Evolutionary conservation across 2,329 filamentous ascomycete species (phyloP).

Genomic region (Sporothrix brunneoviolacea): DNA sequence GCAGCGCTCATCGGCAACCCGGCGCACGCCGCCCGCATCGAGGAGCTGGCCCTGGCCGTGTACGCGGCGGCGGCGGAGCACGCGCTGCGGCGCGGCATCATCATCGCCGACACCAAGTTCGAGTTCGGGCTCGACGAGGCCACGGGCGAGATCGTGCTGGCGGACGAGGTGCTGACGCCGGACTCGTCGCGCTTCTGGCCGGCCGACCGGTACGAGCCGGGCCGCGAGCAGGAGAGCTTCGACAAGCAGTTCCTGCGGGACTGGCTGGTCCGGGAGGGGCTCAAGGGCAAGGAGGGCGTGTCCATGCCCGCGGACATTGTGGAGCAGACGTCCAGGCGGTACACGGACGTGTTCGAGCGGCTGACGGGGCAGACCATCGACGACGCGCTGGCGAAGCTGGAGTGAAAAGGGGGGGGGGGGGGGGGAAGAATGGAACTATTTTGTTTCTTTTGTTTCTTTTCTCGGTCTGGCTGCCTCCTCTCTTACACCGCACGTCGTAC

Average conservation of each 20-base stretch:
- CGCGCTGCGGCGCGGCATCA: slow-evolving; percentile 59
- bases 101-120: slow-evolving; percentile 60
- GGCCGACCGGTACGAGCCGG: slow-evolving; percentile 62
- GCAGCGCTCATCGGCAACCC: slow-evolving; percentile 56
- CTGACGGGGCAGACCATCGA: slow-evolving; percentile 52
- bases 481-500: too few relatives aligned
- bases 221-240: slow-evolving; percentile 72
- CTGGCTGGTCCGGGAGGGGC: slow-evolving; percentile 66
- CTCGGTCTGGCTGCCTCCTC: too few relatives aligned
- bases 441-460: too few relatives aligned
- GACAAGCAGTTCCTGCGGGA: slow-evolving; percentile 83
- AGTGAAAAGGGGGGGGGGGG: slow-evolving; percentile 4
- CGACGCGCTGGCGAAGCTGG: slow-evolving; percentile 23
- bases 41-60: slow-evolving; percentile 56
- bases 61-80: slow-evolving; percentile 59
- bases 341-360: slow-evolving; percentile 67
- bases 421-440: too few relatives aligned
- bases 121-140: slow-evolving; percentile 62
- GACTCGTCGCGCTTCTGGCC: slow-evolving; percentile 86
- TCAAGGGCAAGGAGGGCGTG: slow-evolving; percentile 70
- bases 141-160: slow-evolving; percentile 62
- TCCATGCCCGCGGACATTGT: slow-evolving; percentile 66
- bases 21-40: slow-evolving; percentile 57
- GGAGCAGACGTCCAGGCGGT: slow-evolving; percentile 61
- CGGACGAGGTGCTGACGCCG: slow-evolving; percentile 82